Evolutionary conservation across 1,284 basidiomycete species (phyloP).

Genomic region (Microbotryum silenes-acaulis): DNA sequence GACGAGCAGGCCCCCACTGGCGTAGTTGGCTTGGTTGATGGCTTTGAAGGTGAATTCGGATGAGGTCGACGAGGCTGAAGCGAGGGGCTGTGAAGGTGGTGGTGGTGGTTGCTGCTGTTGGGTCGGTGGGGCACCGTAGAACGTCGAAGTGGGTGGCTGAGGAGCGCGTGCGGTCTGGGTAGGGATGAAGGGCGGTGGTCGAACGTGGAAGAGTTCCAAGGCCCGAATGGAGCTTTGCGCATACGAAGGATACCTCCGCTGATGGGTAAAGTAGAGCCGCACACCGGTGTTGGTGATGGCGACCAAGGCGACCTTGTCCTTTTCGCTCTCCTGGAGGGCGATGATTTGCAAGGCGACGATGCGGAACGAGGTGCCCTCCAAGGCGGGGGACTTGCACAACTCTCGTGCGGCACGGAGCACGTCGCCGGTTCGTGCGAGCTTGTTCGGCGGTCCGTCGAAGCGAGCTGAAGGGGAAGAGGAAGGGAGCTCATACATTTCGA

Average conservation of each 20-base stretch:
- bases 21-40: constrained; percentile 51
- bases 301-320: constrained; percentile 56
- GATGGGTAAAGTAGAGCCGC: constrained; percentile 63
- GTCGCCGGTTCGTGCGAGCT: constrained; percentile 19
- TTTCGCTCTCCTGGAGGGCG: constrained; percentile 41
- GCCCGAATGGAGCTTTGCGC: constrained; percentile 33
- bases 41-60: constrained; percentile 26
- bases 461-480: constrained; percentile 9
- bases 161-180: constrained; percentile 46
- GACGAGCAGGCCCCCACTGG: constrained; percentile 51
- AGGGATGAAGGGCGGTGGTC: constrained; percentile 59
- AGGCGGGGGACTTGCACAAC: neutral
- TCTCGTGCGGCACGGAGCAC: constrained; percentile 13
- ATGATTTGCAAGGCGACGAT: constrained; percentile 42
- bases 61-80: constrained; percentile 4
- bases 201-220: constrained; percentile 64
- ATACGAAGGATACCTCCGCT: constrained; percentile 38
- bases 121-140: neutral
- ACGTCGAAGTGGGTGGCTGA: constrained; percentile 8
- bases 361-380: constrained; percentile 23
- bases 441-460: constrained; percentile 20
- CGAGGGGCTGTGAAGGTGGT: constrained; percentile 5
- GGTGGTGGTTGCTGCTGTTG: constrained; percentile 15
- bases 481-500: constrained; percentile 49
- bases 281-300: constrained; percentile 60